Percentiles rank a stretch among this genome's conserved stretches.
Conservation (phyloP, 2,329 filamentous ascomycete species). For the Aspergillus luchuensis region DNA sequence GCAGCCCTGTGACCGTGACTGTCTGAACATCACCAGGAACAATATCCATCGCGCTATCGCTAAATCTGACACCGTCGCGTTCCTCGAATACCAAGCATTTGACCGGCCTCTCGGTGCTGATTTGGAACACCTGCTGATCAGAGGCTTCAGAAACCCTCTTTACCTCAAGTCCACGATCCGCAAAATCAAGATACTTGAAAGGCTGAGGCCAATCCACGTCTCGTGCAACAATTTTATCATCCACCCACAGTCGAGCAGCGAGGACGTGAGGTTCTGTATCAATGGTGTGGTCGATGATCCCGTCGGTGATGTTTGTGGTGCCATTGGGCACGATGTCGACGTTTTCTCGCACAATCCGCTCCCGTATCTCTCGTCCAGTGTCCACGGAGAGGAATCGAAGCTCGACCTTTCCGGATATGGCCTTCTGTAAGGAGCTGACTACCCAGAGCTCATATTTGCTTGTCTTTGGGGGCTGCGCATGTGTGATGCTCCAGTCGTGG, state of each 20-base stretch:
- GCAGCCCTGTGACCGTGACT: slow-evolving; percentile 31
- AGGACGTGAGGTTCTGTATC: slow-evolving; percentile 59
- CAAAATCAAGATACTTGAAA: slow-evolving; percentile 60
- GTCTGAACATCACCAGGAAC: slow-evolving; percentile 60
- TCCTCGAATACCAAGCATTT: slow-evolving; percentile 65
- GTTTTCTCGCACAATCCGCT: slow-evolving; percentile 51
- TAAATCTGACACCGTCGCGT: slow-evolving; percentile 54
- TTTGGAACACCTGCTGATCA: slow-evolving; percentile 36
- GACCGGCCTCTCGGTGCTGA: slow-evolving; percentile 55
- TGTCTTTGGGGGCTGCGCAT: slow-evolving; percentile 56
- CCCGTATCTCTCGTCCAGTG: slow-evolving; percentile 57
- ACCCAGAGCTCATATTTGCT: slow-evolving; percentile 61
- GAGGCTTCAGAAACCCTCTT: slow-evolving; percentile 36
- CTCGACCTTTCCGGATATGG: slow-evolving; percentile 39
- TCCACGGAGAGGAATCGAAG: slow-evolving; percentile 56
- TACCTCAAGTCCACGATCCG: slow-evolving; percentile 53
- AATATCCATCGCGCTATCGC: slow-evolving; percentile 60
- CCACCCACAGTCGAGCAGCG: slow-evolving; percentile 55
- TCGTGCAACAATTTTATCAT: slow-evolving; percentile 53
- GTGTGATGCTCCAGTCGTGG: slow-evolving; percentile 62
- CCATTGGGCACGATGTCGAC: slow-evolving; percentile 56
- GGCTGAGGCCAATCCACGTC: slow-evolving; percentile 64
- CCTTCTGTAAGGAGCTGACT: slow-evolving; percentile 50
- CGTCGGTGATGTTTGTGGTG: slow-evolving; percentile 54
- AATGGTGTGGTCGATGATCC: slow-evolving; percentile 52